Evolutionary conservation across 768 basidiomycete species (phyloP), one percentile per base, ranked within the genome.

Genomic region (Naganishia friedmannii): DNA sequence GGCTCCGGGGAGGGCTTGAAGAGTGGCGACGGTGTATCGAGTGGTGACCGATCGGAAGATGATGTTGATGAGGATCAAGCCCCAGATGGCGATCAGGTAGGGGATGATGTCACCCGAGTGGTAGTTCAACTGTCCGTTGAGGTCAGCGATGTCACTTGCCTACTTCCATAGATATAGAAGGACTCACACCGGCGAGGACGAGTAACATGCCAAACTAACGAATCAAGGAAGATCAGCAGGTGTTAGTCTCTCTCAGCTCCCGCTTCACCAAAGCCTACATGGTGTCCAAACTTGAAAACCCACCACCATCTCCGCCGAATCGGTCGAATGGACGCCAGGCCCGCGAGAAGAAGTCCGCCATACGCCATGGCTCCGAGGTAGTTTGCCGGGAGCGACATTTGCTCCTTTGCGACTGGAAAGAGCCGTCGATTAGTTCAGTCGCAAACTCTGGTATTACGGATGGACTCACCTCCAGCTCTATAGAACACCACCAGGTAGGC

Each of bases 251-350:
- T 28, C 32, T 12, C 55, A 32, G 32, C 3, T 28, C 6, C n/a
- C 29, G 32, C 32, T 56, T 28, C 1, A 48, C 13, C 0, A 3
- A n/a, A 10, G 69, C 73, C 31, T 66, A 72, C 73, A 66, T 76
- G 75, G 57, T 76, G 75, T 2, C 73, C 72, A 31, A 73, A 60
- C 48, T 76, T 76, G 72, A 76, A 76, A 0, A 74, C 39, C 26
- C 63, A 63, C 68, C 73, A 76, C 71, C 72, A 73, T 21, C 73
- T 66, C 37, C 67, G 51, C 5, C 73, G 63, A 29, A 74, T 57
- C 13, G 70, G 65, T 15, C 73, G 56, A 28, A 71, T 69, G 1
- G 67, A 68, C 28, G 65, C 67, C 55, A 74, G 8, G 2, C 48
- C 68, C 32, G 68, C 58, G 23, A 71, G 56, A 37, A 53, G 66